phyloP scores from a whole-genome alignment of 1,139 yeast genomes.

The Candida sanyaensis region DNA sequence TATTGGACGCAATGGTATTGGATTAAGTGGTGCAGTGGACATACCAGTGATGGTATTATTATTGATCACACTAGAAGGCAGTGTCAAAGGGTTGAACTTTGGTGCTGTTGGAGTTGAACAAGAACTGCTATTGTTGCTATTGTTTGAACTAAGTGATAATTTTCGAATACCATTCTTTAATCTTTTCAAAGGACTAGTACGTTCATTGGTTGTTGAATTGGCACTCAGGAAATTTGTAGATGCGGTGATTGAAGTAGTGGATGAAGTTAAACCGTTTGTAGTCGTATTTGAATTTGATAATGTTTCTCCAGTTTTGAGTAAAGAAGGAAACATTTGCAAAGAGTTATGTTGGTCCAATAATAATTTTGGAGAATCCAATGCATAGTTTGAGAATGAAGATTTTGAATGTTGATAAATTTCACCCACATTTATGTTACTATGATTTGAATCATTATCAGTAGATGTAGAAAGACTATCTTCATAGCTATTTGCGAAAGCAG shows the following conservation, averaged over 20 bases:
- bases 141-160: conserved; percentile 24
- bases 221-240: background rate
- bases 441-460: conserved; percentile 5
- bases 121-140: conserved; percentile 6
- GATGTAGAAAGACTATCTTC: conserved; percentile 9
- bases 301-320: conserved; percentile 8
- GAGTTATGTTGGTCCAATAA: conserved; percentile 17
- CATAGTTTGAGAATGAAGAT: conserved; percentile 27
- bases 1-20: conserved; percentile 10
- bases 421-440: conserved; percentile 5
- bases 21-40: conserved; percentile 12
- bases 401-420: conserved; percentile 17
- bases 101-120: conserved; percentile 20
- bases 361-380: conserved; percentile 31
- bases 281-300: background rate
- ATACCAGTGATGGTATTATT: conserved; percentile 5
- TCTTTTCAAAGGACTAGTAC: conserved; percentile 18
- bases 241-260: conserved; percentile 1
- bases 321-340: conserved; percentile 22
- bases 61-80: background rate
- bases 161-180: conserved; percentile 40
- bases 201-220: conserved; percentile 14
- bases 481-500: background rate
- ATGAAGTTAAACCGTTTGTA: background rate
- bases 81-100: conserved; percentile 15